Conservation (phyloP, 176 grass and related monocot genomes). For the Pontederia crassipes region DNA sequence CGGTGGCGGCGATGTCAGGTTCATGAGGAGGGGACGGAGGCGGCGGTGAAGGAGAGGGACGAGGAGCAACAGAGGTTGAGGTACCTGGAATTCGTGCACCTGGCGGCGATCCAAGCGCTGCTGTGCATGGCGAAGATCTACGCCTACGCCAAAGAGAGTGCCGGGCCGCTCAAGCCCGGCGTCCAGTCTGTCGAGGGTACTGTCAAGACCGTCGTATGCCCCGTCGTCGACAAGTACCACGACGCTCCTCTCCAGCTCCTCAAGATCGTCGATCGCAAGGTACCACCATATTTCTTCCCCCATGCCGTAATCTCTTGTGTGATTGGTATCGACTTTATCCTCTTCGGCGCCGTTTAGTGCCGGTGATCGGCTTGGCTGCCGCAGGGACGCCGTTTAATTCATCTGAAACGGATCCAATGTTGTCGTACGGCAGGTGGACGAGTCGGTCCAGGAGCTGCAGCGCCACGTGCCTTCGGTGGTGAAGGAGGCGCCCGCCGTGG, state of each 20-base stretch:
- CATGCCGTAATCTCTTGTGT: not conserved
- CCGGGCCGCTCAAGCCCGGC: slow-evolving; percentile 70
- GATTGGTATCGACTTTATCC: not conserved
- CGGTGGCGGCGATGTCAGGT: no score
- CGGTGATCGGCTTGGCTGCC: no score
- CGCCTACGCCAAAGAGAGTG: slow-evolving; percentile 55
- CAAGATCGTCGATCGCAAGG: slow-evolving; percentile 85
- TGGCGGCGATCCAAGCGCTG: slow-evolving; percentile 48
- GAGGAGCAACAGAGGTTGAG: slow-evolving; percentile 58
- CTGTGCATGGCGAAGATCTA: slow-evolving; percentile 48
- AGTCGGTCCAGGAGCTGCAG: slow-evolving; percentile 56
- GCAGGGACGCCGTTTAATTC: not conserved
- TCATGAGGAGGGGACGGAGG: not conserved
- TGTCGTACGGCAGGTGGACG: slow-evolving; percentile 28
- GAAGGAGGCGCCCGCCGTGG: slow-evolving; percentile 47
- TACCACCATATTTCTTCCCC: not conserved
- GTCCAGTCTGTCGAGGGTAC: slow-evolving; percentile 73
- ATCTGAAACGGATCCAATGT: not conserved
- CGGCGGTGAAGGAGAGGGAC: not conserved
- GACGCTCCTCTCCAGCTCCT: slow-evolving; percentile 54
- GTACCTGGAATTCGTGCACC: slow-evolving; percentile 78
- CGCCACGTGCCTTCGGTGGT: slow-evolving; percentile 50
- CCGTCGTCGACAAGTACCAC: slow-evolving; percentile 70
- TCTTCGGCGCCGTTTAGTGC: not conserved
- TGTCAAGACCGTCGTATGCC: slow-evolving; percentile 72